Evolutionary conservation across 495 filamentous ascomycete species (phyloP), one percentile per base, ranked within the genome.

Genomic region (Xylaria palmicola): DNA sequence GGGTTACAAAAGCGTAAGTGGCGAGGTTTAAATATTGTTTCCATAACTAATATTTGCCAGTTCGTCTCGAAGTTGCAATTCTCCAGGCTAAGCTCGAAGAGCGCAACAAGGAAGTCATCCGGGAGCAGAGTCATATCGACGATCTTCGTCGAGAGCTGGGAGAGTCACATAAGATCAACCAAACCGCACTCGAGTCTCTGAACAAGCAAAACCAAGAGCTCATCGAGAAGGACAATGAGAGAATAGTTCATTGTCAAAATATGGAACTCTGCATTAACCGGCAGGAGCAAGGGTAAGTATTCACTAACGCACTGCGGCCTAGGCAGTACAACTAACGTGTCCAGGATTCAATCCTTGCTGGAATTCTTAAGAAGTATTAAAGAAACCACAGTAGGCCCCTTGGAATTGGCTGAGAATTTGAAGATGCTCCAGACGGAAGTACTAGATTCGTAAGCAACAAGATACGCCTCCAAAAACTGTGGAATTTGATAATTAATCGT

Each of bases 1-100:
- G 71, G 73, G 43, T 62, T 63, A 13, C 40, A 56, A 24, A 63
- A 69, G 26, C 40, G 75, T 76, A 56, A 69, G 75, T 63, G 17
- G 4, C 1, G 1, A 12, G 22, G n/a, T 32, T 9, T 19, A 19
- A 10, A 8, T 17, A 5, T 26, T 22, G 8, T 34, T 24, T 40
- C 6, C 17, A n/a, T 52, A 19, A 30, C 57, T 67, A 20, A 65
- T 37, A 17, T 17, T 22, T 13, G 6, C 15, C 54, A 77, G 75
- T 76, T 58, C 67, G 62, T n/a, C 39, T 41, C 0, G 62, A 67
- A 2, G 68, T 77, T 12, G 36, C 64, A 9, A 41, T 47, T 4
- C 64, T 77, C 7, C 58, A 62, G 26, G 37, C 41, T 1, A 55
- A 72, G 48, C 20, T 75, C 8, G 45, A 52, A 12, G 66, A 69